Conservation (phyloP, 2,329 filamentous ascomycete species). For the Aureobasidium melanogenum region DNA sequence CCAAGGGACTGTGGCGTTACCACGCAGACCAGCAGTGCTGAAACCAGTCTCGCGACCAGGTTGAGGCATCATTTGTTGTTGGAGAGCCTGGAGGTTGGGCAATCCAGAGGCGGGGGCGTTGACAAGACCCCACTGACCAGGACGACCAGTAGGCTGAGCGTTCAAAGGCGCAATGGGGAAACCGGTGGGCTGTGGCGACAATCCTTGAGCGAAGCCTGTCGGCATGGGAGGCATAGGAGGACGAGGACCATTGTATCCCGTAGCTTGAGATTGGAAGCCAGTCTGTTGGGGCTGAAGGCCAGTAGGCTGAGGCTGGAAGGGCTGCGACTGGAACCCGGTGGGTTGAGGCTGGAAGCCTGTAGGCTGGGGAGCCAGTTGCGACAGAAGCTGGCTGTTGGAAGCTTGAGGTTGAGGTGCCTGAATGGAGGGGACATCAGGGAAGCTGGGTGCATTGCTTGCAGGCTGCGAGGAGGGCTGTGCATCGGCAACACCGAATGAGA, state of each 20-base stretch:
- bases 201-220: conserved; percentile 56
- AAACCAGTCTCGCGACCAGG: conserved; percentile 81
- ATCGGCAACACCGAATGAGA: conserved; percentile 85
- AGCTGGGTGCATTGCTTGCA: conserved; percentile 61
- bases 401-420: conserved; percentile 46
- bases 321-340: conserved; percentile 49
- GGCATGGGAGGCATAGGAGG: conserved; percentile 81
- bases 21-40: conserved; percentile 77
- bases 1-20: conserved; percentile 95
- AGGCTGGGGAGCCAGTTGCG: conserved; percentile 46
- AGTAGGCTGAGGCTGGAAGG: conserved; percentile 40
- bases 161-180: conserved; percentile 57
- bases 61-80: conserved; percentile 96
- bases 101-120: conserved; percentile 84
- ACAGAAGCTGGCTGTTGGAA: conserved; percentile 56
- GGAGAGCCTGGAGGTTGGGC: conserved; percentile 87
- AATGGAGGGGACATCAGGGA: conserved; percentile 49
- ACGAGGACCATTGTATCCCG: conserved; percentile 70
- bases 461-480: conserved; percentile 45
- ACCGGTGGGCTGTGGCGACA: conserved; percentile 57
- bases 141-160: conserved; percentile 85
- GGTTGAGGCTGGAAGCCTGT: conserved; percentile 49
- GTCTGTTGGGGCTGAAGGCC: conserved; percentile 52
- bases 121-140: conserved; percentile 97
- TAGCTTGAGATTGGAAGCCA: conserved; percentile 53